Evolutionary conservation across 192 early-diverging fungal genomes (phyloP).

Genomic region (Gaertneriomyces semiglobifer): DNA sequence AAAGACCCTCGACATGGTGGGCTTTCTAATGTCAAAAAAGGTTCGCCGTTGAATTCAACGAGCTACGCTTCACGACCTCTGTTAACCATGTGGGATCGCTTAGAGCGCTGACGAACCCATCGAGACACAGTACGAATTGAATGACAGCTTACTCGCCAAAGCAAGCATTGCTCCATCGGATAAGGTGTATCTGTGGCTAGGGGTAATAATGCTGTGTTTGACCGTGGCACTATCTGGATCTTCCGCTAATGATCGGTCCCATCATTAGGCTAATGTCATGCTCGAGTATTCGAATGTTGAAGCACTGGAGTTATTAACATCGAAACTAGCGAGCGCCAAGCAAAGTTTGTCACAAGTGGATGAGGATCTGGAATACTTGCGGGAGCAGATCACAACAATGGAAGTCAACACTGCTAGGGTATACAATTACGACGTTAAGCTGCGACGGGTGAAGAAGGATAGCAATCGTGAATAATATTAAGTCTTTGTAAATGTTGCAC

Average conservation of each 20-base stretch:
- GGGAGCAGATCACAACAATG: constrained; percentile 99
- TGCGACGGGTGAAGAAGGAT: constrained; percentile 26
- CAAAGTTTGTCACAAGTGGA: constrained; percentile 68
- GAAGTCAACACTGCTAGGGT: constrained; percentile 91
- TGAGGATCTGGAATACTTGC: constrained; percentile 90
- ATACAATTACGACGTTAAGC: constrained; percentile 92
- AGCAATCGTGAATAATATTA: not conserved
- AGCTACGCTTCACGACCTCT: not conserved
- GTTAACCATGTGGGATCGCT: not conserved
- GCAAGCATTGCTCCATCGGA: constrained; percentile 71
- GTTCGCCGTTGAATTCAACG: constrained; percentile 8
- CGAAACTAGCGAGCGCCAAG: constrained; percentile 73
- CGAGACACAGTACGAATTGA: constrained; percentile 85
- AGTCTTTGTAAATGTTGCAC: not conserved
- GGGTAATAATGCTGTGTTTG: constrained; percentile 50
- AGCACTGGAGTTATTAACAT: constrained; percentile 70
- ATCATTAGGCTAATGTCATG: constrained; percentile 78
- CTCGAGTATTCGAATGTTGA: constrained; percentile 90
- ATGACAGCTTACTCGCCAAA: constrained; percentile 88
- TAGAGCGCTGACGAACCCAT: constrained; percentile 46
- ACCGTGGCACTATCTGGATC: too few species aligned
- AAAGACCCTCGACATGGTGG: constrained; percentile 85
- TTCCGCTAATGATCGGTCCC: too few species aligned
- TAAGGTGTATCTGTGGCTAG: constrained; percentile 91
- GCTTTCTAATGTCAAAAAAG: constrained; percentile 61